Evolutionary conservation across 352 stramenopile genomes (phyloP).

Genomic region (Globisporangium rhizosaccharum): DNA sequence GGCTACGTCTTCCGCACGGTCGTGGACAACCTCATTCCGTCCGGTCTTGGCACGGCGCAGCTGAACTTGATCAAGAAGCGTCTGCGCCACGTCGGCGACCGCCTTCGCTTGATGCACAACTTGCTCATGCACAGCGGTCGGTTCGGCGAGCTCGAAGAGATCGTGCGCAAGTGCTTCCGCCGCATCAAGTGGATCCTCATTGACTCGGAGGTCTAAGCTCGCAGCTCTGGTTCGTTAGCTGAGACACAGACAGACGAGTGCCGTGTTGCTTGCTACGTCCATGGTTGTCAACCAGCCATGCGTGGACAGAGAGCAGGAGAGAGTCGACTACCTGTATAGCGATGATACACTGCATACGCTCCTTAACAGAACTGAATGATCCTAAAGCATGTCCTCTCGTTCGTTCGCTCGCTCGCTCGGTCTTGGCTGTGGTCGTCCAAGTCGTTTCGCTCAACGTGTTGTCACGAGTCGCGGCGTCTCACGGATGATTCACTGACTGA

Average conservation of each 20-base stretch:
- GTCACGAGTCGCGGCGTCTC: no score
- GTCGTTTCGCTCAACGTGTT: no score
- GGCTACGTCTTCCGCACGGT: constrained; percentile 85
- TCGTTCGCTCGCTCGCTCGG: no score
- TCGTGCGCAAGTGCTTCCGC: constrained; percentile 89
- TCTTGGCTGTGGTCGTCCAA: no score
- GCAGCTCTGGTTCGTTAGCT: background rate
- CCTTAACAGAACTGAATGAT: no score
- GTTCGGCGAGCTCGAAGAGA: constrained; percentile 80
- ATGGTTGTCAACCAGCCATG: no score
- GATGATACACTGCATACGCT: no score
- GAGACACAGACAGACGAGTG: background rate
- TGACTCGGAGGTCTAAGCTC: constrained; percentile 79
- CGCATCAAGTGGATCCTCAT: constrained; percentile 92
- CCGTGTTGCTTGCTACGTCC: no score
- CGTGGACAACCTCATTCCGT: constrained; percentile 82
- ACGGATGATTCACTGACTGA: no score
- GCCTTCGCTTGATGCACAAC: constrained; percentile 86
- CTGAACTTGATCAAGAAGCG: constrained; percentile 88
- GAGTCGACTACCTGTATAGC: no score
- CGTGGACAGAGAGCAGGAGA: no score
- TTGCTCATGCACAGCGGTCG: constrained; percentile 86
- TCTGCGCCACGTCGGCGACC: constrained; percentile 79
- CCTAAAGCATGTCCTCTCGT: no score
- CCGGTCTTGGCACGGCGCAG: constrained; percentile 73